Percentiles rank a stretch among this genome's conserved stretches.
Evolutionary conservation across 75 land plant species (phyloP).

Genomic region (Pinus tabuliformis): DNA sequence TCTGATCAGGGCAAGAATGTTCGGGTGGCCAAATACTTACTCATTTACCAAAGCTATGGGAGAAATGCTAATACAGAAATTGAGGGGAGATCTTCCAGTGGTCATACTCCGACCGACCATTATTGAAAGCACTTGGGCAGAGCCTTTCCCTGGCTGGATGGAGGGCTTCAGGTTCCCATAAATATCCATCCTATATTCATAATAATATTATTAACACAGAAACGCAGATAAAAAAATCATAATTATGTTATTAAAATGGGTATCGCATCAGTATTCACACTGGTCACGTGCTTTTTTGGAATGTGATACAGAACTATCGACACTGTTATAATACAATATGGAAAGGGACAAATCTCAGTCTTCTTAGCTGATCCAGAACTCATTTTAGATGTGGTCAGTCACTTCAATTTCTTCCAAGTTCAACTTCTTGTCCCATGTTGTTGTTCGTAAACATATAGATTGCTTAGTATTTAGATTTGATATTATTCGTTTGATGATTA

Average conservation of each 20-base stretch:
- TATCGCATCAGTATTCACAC: neutral
- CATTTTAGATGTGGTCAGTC: constrained; percentile 65
- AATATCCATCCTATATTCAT: neutral
- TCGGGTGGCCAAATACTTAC: constrained; percentile 84
- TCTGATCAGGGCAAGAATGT: constrained; percentile 44
- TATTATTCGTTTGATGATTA: neutral
- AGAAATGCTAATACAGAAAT: constrained; percentile 52
- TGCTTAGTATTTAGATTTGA: neutral
- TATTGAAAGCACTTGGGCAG: constrained; percentile 60
- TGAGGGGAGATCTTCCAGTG: constrained; percentile 37
- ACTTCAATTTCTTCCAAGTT: neutral
- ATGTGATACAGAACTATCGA: constrained; percentile 59
- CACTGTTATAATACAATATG: constrained; percentile 60
- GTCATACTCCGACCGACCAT: constrained; percentile 70
- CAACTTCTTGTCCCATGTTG: neutral
- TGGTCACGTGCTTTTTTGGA: neutral
- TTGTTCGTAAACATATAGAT: neutral
- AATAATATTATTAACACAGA: neutral
- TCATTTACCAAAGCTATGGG: constrained; percentile 85
- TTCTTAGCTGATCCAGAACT: constrained; percentile 53
- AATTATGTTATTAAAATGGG: neutral
- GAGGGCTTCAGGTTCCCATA: constrained; percentile 51
- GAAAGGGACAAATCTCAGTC: constrained; percentile 58
- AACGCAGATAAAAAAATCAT: neutral
- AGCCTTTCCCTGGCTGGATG: constrained; percentile 90